Conservation (phyloP, 495 filamentous ascomycete genomes). For the Neurospora sp. region DNA sequence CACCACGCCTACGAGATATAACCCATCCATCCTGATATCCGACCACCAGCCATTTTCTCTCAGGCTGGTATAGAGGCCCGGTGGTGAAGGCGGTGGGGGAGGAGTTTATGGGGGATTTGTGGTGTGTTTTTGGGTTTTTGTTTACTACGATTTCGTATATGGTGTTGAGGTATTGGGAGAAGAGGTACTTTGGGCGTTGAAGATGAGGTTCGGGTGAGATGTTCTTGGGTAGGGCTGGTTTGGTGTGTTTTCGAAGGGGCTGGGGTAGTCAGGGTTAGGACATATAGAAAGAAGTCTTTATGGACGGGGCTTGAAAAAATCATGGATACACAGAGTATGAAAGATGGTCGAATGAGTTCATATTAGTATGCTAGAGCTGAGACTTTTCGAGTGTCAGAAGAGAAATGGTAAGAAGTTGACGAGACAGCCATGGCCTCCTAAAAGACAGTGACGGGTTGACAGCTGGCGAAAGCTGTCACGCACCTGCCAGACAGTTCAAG, state of each 20-base stretch:
- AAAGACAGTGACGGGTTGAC: not conserved
- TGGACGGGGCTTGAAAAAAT: not conserved
- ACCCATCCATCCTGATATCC: not conserved
- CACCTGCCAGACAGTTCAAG: not conserved
- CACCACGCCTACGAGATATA: not conserved
- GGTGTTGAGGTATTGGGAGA: constrained; percentile 42
- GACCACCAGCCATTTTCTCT: not conserved
- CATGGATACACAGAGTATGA: not conserved
- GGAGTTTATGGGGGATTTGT: constrained; percentile 58
- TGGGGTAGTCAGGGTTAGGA: not conserved
- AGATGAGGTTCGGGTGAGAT: not conserved
- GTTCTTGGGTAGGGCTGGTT: not conserved
- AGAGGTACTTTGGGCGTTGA: constrained; percentile 40
- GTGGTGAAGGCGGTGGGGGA: constrained; percentile 55
- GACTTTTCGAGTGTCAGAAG: not conserved
- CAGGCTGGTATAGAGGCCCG: constrained; percentile 57
- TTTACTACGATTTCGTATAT: constrained; percentile 39
- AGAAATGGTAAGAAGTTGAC: not conserved
- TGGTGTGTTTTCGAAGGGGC: not conserved
- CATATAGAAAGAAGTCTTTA: not conserved
- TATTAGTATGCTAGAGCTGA: not conserved
- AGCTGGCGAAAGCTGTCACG: not conserved
- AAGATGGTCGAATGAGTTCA: not conserved
- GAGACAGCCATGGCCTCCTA: not conserved
- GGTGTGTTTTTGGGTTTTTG: constrained; percentile 59